Evolutionary conservation across 306 rosid species (phyloP), one percentile per base, ranked within the genome.

Genomic region (Trifolium pratense): DNA sequence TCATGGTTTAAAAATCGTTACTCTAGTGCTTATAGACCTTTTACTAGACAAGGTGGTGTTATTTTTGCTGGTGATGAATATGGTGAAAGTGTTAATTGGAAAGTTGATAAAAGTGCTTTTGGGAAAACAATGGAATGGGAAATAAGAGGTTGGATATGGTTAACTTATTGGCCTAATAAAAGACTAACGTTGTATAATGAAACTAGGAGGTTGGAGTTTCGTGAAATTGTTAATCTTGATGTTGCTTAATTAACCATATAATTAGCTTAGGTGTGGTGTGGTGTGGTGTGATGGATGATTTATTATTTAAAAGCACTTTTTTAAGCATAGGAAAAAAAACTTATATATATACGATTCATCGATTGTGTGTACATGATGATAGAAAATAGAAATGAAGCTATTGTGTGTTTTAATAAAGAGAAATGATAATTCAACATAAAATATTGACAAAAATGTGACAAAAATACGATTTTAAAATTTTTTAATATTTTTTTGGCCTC

Each of bases 161-260:
- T 94, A 53, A 91, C 98, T 0, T 91, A 94, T 86, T 94, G 90
- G 96, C 96, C 98, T 39, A 94, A 94, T 70, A 94, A 89, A 55
- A 72, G 87, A 0, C 85, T 66, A 5, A 85, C 97, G 0, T 88
- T 80, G 55, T 86, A 88, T 32, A 77, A 42, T 31, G 96, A 94
- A 78, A 94, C 97, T 36, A 83, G 96, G 74, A 91, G 88, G 79
- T 67, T 91, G 83, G 97, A 94, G 81, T 94, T 94, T 68, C 86
- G 84, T 65, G 95, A 91, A 72, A 71, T 72, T 15, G 74, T 94
- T 4, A 55, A 77, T 71, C 89, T 94, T 48, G 59, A 79, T 9
- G 68, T 94, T 76, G 90, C 80, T 79, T 87, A 75, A 61, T 78
- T 86, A 77, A 61, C 58, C 29, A 23, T 49, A 46, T 49, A 46